Evolutionary conservation across 305 asterid species (phyloP).

Genomic region (Fraxinus paxiana): DNA sequence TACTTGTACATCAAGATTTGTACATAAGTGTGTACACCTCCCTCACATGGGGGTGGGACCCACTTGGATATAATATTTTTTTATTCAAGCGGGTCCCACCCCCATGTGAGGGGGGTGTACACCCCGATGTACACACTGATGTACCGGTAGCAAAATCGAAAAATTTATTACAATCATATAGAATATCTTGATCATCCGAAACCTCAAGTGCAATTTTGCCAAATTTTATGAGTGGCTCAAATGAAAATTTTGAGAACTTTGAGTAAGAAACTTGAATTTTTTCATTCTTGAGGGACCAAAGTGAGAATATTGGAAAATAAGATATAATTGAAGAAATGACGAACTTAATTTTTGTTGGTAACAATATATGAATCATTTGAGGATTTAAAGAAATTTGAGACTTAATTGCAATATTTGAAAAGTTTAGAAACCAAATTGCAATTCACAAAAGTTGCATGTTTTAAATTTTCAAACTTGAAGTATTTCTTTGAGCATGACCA

Average conservation of each 20-base stretch:
- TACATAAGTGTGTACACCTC: no score
- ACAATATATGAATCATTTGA: not conserved
- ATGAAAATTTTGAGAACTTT: not conserved
- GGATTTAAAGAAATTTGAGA: not conserved
- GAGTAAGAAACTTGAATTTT: not conserved
- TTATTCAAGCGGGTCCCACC: no score
- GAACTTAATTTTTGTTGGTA: not conserved
- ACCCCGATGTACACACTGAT: no score
- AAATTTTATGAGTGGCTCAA: not conserved
- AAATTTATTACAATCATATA: no score
- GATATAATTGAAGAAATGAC: not conserved
- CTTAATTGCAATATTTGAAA: not conserved
- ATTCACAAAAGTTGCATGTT: not conserved
- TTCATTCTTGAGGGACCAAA: not conserved
- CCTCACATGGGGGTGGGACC: no score
- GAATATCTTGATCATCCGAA: not conserved
- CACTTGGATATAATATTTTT: no score
- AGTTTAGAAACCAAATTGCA: not conserved
- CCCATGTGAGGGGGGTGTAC: no score
- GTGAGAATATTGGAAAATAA: not conserved
- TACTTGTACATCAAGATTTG: no score
- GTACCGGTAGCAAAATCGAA: no score
- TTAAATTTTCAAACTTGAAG: not conserved
- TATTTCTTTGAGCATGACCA: not conserved
- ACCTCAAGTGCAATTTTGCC: not conserved